Evolutionary conservation across 1,284 basidiomycete species (phyloP), one percentile per base, ranked within the genome.

Genomic region (Mycosarcoma maydis): DNA sequence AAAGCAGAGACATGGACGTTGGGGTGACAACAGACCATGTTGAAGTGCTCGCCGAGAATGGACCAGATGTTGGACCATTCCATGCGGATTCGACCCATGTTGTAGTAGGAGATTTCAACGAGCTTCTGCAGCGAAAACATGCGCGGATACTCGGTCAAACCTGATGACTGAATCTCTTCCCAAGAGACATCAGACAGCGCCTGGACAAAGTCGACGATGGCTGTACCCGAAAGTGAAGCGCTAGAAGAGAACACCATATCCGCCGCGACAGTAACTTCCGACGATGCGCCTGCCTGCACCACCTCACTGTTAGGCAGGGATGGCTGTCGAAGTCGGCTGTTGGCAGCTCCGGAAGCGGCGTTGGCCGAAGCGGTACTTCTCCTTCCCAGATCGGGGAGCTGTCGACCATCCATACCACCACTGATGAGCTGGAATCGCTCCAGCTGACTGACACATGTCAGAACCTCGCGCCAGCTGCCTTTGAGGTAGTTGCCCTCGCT

Each of bases 21-120:
- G 77, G 91, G 94, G 82, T 99, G 96, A 83, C 95, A 97, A 82
- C 95, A 98, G 32, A 98, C 95, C 84, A 97, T 92, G 82, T 99
- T 98, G 84, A 99, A 98, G 83, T 99, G 96, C 82, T 97, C 94
- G 42, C 96, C 96, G 17, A 99, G 85, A 57, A 98, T 98, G 62
- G 91, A 89, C 97, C 97, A 99, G 68, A 99, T 87, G 83, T 93
- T 91, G 4, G 92, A 94, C 96, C 96, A 99, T 82, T 99, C 96
- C 57, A 99, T 85, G 83, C 96, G 92, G 81, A 99, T 99, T 58
- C 96, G 90, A 62, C 87, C 90, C 96, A 99, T 99, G 84, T 99
- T 99, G 85, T 99, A 99, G 84, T 99, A 99, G 20, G 94, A 96
- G 70, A 99, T 99, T 82, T 99, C 96, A 42, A 99, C 96, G 40